phyloP scores from a whole-genome alignment of 352 stramenopile species.

The Nothophytophthora sp. region DNA sequence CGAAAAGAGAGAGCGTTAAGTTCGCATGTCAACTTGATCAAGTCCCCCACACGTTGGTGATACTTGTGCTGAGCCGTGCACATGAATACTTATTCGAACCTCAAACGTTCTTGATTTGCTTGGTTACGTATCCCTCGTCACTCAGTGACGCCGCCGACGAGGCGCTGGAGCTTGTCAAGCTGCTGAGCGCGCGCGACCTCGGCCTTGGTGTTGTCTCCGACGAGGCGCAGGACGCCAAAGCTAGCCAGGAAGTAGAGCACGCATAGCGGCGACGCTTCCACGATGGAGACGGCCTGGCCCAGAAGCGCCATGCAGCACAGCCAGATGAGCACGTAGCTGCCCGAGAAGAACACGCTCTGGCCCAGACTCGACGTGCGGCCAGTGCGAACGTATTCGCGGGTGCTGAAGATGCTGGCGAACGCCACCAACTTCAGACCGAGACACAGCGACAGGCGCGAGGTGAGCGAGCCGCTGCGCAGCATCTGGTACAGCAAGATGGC shows the following conservation, averaged over 20 bases:
- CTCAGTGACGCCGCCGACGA: slow-evolving; percentile 4
- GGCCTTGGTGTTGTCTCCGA: slow-evolving; percentile 55
- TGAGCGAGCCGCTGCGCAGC: slow-evolving; percentile 12
- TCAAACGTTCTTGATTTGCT: neutral
- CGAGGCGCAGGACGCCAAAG: slow-evolving; percentile 29
- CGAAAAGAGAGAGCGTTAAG: too few relatives aligned
- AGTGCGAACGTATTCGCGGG: slow-evolving; percentile 35
- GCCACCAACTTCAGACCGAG: slow-evolving; percentile 44
- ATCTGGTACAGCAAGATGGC: slow-evolving; percentile 34
- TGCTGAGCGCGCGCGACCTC: slow-evolving; percentile 50
- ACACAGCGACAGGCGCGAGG: slow-evolving; percentile 20
- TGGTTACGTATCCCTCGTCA: neutral
- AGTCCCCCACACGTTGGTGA: too few relatives aligned
- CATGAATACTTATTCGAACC: neutral
- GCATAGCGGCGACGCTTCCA: slow-evolving; percentile 44
- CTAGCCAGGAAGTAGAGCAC: slow-evolving; percentile 39
- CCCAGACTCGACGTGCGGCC: slow-evolving; percentile 16
- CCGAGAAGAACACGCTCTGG: slow-evolving; percentile 36
- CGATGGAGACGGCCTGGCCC: slow-evolving; percentile 28
- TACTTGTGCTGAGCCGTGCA: too few relatives aligned
- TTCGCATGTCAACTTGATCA: too few relatives aligned
- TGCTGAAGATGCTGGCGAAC: slow-evolving; percentile 36
- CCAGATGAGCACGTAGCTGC: slow-evolving; percentile 42
- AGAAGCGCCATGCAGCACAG: slow-evolving; percentile 24
- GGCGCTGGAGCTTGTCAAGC: slow-evolving; percentile 51